Evolutionary conservation across 805 yeast genomes (phyloP), one percentile per base, ranked within the genome.

Genomic region (Naumovozyma castellii): DNA sequence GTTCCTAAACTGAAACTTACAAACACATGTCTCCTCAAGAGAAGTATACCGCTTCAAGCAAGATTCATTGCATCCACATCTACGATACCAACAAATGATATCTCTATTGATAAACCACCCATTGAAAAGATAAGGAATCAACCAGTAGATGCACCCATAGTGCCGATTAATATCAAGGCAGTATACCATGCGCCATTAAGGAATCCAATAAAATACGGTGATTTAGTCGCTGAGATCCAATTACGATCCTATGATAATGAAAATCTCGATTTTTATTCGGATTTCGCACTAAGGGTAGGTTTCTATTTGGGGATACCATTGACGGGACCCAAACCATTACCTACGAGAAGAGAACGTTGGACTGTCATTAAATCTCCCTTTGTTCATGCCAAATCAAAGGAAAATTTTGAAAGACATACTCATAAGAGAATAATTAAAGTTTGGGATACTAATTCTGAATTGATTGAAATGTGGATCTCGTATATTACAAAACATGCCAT

Each of bases 291-390:
- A 41, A 76, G 98, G 63, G 86, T 87, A 0, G 97, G 95, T 0
- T 92, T 75, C 59, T 92, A 84, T 62, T 66, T 92, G 50, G 90
- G 94, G 6, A 78, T 92, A 49, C 96, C 97, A 14, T 77, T 83
- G 27, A 73, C 78, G 12, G 88, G 87, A 2, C 80, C 90, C 15
- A 70, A 68, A 27, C 84, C 79, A 36, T 61, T 75, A 47, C 81
- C 77, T 46, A 78, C 82, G 3, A 81, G 77, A 57, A 75, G 79
- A 51, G 84, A 90, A 62, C 75, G 87, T 50, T 90, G 95, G 85
- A 92, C 98, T 0, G 95, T 92, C 34, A 87, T 82, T 54, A 76
- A 80, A 59, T 79, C 95, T 3, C 97, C 97, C 1, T 92, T 92
- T 60, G 95, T 84, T 16, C 92, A 85, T 56, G 94, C 97, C 38